These are phyloP conservation scores for Aspergillus eucalypticola DNA, from an alignment of 2,329 filamentous ascomycete genomes.

Conservation along the genomic window DNA sequence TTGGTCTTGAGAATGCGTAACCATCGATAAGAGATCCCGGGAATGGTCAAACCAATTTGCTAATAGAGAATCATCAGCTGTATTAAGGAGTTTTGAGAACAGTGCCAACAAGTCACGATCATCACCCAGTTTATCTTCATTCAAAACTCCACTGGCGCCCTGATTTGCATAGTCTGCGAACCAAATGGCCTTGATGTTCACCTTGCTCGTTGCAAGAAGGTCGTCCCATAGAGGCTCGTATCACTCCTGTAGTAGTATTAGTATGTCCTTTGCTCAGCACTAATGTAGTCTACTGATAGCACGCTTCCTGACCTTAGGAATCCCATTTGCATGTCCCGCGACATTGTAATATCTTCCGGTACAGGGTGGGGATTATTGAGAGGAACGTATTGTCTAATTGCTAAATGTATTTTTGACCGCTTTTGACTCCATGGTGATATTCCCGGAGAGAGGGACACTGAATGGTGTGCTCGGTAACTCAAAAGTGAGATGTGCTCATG, in stretches of 20 bases:
- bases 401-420: slow-evolving; percentile 53
- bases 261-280: neutral
- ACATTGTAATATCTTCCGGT: slow-evolving; percentile 56
- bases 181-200: slow-evolving; percentile 71
- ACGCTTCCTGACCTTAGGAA: slow-evolving; percentile 61
- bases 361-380: slow-evolving; percentile 45
- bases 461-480: slow-evolving; percentile 51
- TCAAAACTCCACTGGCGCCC: slow-evolving; percentile 71
- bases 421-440: slow-evolving; percentile 49
- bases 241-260: slow-evolving; percentile 61
- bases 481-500: slow-evolving; percentile 25
- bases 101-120: slow-evolving; percentile 60
- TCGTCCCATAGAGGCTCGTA: slow-evolving; percentile 88
- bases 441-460: slow-evolving; percentile 54
- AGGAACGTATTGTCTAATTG: slow-evolving; percentile 60
- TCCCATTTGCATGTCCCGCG: slow-evolving; percentile 56
- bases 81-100: too few species aligned
- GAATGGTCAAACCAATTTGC: slow-evolving; percentile 60
- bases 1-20: slow-evolving; percentile 11
- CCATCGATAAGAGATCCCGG: slow-evolving; percentile 68
- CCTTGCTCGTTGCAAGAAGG: slow-evolving; percentile 57
- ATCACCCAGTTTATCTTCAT: slow-evolving; percentile 70
- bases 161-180: slow-evolving; percentile 79
- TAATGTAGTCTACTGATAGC: too few species aligned
- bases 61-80: slow-evolving; percentile 53